Conservation (phyloP, 805 yeast species). For the Clavispora santaluciae region DNA sequence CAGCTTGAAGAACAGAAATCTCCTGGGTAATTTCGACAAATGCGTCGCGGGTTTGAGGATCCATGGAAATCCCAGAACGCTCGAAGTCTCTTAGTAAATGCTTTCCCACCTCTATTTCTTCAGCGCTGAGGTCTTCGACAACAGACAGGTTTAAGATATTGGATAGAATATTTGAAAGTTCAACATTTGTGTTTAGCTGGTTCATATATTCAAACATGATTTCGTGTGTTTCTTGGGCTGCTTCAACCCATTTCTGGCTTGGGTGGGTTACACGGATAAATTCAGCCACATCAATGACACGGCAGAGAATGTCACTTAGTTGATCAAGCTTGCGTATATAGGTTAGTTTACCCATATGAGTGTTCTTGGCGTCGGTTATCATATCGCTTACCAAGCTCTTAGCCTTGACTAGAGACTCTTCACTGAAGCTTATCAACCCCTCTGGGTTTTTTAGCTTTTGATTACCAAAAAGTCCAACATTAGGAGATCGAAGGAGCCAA, state of each 20-base stretch:
- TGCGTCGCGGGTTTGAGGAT: constrained; percentile 53
- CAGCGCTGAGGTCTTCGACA: constrained; percentile 46
- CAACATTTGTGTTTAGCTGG: constrained; percentile 77
- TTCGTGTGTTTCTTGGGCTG: constrained; percentile 86
- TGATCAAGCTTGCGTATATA: constrained; percentile 71
- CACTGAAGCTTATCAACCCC: constrained; percentile 66
- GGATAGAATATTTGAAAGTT: constrained; percentile 56
- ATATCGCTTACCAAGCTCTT: constrained; percentile 56
- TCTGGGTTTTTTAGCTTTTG: constrained; percentile 63
- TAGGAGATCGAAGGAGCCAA: constrained; percentile 5
- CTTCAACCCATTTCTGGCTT: constrained; percentile 57
- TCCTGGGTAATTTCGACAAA: constrained; percentile 78
- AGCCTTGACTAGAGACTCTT: constrained; percentile 61
- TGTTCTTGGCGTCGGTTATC: constrained; percentile 32
- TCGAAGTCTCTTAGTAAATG: constrained; percentile 80
- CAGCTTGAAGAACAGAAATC: constrained; percentile 77
- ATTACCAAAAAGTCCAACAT: constrained; percentile 61
- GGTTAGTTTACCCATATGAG: constrained; percentile 38
- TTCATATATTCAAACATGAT: constrained; percentile 92
- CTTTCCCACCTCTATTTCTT: constrained; percentile 79
- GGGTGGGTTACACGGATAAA: constrained; percentile 90
- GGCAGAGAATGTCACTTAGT: constrained; percentile 80
- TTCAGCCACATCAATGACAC: constrained; percentile 91
- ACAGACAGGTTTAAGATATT: constrained; percentile 39
- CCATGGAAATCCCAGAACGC: constrained; percentile 84